Percentiles rank a stretch among this genome's conserved stretches.
Conservation (phyloP, 2,329 filamentous ascomycete species). For the Penicillium olsonii region DNA sequence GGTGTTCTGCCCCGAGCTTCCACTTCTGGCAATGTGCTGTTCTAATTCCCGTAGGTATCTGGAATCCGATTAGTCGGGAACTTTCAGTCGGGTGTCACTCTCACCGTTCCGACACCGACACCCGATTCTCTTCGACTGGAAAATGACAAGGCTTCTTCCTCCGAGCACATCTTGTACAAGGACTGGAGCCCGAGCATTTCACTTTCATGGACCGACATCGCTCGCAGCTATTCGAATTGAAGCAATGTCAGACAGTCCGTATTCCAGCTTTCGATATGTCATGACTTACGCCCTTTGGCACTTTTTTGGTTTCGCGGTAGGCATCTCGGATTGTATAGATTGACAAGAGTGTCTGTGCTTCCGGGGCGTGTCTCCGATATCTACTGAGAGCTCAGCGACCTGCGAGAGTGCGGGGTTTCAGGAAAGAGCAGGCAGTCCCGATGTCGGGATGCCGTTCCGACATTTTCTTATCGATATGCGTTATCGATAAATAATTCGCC, state of each 20-base stretch:
- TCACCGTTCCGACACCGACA: constrained; percentile 28
- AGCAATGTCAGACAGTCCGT: neutral
- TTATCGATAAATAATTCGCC: neutral
- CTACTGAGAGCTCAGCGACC: neutral
- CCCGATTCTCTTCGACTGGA: constrained; percentile 21
- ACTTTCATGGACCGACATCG: constrained; percentile 33
- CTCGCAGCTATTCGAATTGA: constrained; percentile 19
- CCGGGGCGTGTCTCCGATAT: constrained; percentile 20
- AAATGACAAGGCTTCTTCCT: constrained; percentile 26
- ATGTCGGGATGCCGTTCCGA: constrained; percentile 21
- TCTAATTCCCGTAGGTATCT: constrained; percentile 24
- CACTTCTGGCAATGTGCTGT: constrained; percentile 13
- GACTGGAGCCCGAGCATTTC: constrained; percentile 29
- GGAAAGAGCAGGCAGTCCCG: neutral
- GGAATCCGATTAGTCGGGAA: neutral
- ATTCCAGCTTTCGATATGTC: neutral
- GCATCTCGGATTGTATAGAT: constrained; percentile 15
- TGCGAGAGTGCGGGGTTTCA: constrained; percentile 10
- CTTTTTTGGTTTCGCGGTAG: constrained; percentile 19
- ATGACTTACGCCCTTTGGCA: constrained; percentile 24
- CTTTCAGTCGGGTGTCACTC: neutral
- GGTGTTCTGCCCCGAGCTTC: neutral
- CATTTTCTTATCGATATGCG: constrained; percentile 16
- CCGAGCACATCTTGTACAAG: constrained; percentile 27
- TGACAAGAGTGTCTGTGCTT: neutral